A percentile compares a stretch with the other conserved stretches of the same genome.
phyloP scores from a whole-genome alignment of 352 stramenopile species.

The Phytophthora foliorum region DNA sequence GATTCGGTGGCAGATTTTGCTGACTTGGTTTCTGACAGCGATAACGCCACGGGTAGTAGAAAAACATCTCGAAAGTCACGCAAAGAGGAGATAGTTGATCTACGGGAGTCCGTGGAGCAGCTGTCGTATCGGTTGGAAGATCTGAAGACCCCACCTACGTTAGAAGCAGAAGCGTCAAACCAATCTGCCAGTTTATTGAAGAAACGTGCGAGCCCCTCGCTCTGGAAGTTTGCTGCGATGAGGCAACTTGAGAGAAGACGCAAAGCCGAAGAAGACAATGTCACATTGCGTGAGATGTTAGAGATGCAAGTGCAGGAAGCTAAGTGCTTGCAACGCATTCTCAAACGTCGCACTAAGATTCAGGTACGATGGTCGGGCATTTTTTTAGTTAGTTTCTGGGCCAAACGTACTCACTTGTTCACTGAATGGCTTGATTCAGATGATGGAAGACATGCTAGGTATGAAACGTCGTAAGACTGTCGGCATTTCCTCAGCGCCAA shows the following conservation, averaged over 20 bases:
- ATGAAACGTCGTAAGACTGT: slow-evolving; percentile 16
- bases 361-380: slow-evolving; percentile 18
- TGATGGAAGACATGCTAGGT: slow-evolving; percentile 22
- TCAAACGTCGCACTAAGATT: slow-evolving; percentile 39
- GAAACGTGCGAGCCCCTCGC: neutral
- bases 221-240: slow-evolving; percentile 36
- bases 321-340: slow-evolving; percentile 41
- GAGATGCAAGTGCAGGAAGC: slow-evolving; percentile 34
- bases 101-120: slow-evolving; percentile 8
- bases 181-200: neutral
- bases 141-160: neutral
- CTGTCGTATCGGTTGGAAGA: slow-evolving; percentile 18
- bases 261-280: slow-evolving; percentile 37
- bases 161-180: neutral
- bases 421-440: neutral
- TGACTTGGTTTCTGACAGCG: neutral
- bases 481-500: neutral
- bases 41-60: neutral
- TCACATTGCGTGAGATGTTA: slow-evolving; percentile 26
- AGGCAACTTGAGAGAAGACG: slow-evolving; percentile 27
- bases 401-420: neutral
- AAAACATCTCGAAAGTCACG: slow-evolving; percentile 5
- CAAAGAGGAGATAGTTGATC: slow-evolving; percentile 18
- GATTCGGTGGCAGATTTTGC: neutral
- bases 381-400: neutral